phyloP scores from a whole-genome alignment of 2,329 filamentous ascomycete species.

The Xylariaceae sp. region DNA sequence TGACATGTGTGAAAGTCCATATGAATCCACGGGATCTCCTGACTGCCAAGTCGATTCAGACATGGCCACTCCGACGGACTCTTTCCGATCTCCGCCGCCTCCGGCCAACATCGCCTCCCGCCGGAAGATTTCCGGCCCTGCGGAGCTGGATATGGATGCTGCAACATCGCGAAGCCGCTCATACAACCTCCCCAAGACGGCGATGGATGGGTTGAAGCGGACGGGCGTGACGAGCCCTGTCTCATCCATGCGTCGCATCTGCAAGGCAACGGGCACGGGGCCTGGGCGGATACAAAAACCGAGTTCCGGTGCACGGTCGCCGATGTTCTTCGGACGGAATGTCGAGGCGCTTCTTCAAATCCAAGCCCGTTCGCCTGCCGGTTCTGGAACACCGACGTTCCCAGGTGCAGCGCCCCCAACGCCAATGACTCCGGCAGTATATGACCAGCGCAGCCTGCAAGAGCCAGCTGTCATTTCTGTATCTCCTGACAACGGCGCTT shows the following conservation, averaged over 20 bases:
- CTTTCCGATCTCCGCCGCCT: slow-evolving; percentile 45
- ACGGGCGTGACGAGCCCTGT: slow-evolving; percentile 39
- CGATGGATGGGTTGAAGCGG: slow-evolving; percentile 41
- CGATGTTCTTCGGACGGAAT: slow-evolving; percentile 40
- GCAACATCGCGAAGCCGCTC: slow-evolving; percentile 41
- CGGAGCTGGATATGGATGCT: slow-evolving; percentile 46
- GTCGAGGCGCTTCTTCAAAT: slow-evolving; percentile 40
- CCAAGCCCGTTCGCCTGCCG: slow-evolving; percentile 38
- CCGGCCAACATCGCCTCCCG: slow-evolving; percentile 50
- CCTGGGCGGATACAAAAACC: slow-evolving; percentile 39
- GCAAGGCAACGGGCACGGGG: slow-evolving; percentile 43
- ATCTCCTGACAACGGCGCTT: slow-evolving; percentile 35
- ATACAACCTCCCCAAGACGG: slow-evolving; percentile 40
- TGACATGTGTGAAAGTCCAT: slow-evolving; percentile 14
- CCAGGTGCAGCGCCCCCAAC: slow-evolving; percentile 43
- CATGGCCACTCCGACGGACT: slow-evolving; percentile 28
- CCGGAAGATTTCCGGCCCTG: slow-evolving; percentile 44
- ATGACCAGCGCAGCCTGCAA: slow-evolving; percentile 33
- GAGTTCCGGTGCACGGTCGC: slow-evolving; percentile 37
- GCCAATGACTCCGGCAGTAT: slow-evolving; percentile 42
- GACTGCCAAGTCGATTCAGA: slow-evolving; percentile 14
- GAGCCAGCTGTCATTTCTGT: slow-evolving; percentile 37
- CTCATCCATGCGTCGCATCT: slow-evolving; percentile 46
- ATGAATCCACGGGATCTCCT: slow-evolving; percentile 14
- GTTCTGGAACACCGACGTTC: slow-evolving; percentile 32